Percentiles rank a stretch among this genome's conserved stretches.
phyloP scores from a whole-genome alignment of 345 rosid genomes.

The Ceriops decandra region DNA sequence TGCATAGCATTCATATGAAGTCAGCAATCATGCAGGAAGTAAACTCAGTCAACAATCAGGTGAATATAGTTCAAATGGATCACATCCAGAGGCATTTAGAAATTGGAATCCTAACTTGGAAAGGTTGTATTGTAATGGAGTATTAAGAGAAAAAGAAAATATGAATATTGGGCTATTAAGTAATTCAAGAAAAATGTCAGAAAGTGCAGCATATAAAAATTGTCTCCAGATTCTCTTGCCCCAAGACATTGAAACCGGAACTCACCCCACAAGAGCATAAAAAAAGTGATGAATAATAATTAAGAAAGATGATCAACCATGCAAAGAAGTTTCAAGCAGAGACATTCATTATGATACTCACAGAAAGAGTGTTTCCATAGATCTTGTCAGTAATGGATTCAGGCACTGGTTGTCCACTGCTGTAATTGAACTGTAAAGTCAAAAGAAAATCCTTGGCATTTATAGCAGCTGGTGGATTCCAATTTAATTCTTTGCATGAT shows the following conservation, averaged over 20 bases:
- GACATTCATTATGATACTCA: conserved; percentile 39
- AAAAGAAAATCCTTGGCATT: conserved; percentile 1
- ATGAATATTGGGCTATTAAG: background rate
- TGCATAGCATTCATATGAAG: conserved; percentile 25
- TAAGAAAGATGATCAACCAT: conserved; percentile 5
- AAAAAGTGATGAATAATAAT: background rate
- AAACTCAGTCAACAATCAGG: background rate
- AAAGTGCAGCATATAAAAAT: background rate
- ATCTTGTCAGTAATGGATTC: conserved; percentile 92
- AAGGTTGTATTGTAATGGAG: background rate
- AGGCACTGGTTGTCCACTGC: conserved; percentile 96
- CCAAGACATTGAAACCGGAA: background rate
- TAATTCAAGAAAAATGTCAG: background rate
- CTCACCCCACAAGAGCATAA: background rate
- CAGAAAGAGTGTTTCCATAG: conserved; percentile 93
- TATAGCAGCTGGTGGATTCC: conserved; percentile 5
- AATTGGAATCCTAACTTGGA: background rate
- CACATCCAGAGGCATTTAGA: background rate
- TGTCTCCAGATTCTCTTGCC: too few relatives aligned
- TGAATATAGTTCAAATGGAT: background rate
- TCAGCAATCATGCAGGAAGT: background rate
- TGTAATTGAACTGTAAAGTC: conserved; percentile 72
- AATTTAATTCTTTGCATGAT: background rate
- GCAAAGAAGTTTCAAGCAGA: background rate
- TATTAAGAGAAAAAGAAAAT: background rate